Conservation (phyloP, 139 green algal genomes). For the Mesotaenium endlicherianum region DNA sequence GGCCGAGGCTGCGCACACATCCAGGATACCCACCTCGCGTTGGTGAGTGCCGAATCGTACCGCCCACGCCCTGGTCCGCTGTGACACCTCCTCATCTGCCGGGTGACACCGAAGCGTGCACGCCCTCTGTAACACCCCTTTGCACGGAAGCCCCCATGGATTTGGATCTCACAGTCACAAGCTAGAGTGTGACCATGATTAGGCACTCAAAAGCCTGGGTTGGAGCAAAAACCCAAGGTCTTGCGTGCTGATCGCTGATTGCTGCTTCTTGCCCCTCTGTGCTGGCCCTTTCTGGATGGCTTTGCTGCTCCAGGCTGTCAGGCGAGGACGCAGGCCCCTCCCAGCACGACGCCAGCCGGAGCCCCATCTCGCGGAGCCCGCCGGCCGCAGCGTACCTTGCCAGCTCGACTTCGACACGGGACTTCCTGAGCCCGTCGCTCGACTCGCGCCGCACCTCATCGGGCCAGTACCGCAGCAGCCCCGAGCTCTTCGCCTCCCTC, state of each 20-base stretch:
- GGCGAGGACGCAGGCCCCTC: neutral
- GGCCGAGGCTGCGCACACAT: neutral
- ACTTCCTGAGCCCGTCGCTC: neutral
- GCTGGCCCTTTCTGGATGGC: neutral
- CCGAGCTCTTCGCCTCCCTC: too few relatives aligned
- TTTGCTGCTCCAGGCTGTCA: neutral
- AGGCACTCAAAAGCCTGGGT: neutral
- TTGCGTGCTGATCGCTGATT: neutral
- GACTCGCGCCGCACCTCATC: too few relatives aligned
- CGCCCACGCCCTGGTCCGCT: neutral
- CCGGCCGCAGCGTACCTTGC: constrained; percentile 12
- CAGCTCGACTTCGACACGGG: neutral
- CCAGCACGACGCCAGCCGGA: neutral
- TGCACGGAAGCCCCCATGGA: too few relatives aligned
- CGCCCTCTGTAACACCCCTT: too few relatives aligned
- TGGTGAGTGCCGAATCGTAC: neutral
- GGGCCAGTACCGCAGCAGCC: too few relatives aligned
- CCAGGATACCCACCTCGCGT: neutral
- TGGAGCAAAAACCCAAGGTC: neutral
- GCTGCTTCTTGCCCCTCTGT: neutral
- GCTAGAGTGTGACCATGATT: neutral
- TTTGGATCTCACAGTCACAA: too few relatives aligned
- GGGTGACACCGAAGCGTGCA: too few relatives aligned
- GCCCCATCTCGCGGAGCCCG: neutral
- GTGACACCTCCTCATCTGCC: too few relatives aligned